Conservation (phyloP, 805 yeast genomes). For the Cyberlindnera euphorbiae region DNA sequence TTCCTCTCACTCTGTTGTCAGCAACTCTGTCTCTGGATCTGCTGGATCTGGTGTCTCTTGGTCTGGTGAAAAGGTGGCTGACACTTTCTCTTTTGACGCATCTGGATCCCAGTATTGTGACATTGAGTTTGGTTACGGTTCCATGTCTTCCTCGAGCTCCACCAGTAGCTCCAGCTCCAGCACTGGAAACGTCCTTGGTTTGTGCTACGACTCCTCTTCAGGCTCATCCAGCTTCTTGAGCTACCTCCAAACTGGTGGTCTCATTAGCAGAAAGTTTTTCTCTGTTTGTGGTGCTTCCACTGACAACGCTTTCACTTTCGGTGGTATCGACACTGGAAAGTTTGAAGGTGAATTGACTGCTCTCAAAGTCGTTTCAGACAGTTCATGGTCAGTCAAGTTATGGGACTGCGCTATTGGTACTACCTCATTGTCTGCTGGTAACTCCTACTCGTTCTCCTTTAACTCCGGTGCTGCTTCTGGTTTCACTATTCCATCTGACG, state of each 20-base stretch:
- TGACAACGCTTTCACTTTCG: slow-evolving; percentile 32
- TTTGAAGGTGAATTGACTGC: slow-evolving; percentile 35
- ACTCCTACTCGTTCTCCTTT: slow-evolving; percentile 12
- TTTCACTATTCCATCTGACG: slow-evolving; percentile 15
- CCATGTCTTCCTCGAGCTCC: slow-evolving; percentile 2
- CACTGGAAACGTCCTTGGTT: slow-evolving; percentile 11
- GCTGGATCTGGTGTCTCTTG: slow-evolving; percentile 11
- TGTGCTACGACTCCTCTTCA: slow-evolving; percentile 8
- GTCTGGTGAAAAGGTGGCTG: slow-evolving; percentile 9
- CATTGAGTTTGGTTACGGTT: slow-evolving; percentile 11
- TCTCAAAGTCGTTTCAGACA: slow-evolving; percentile 7
- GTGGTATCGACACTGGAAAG: slow-evolving; percentile 48
- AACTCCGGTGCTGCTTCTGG: slow-evolving; percentile 17
- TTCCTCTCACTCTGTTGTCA: not conserved
- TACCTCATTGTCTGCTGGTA: slow-evolving; percentile 9
- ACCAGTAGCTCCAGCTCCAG: too few species aligned
- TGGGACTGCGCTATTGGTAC: slow-evolving; percentile 19
- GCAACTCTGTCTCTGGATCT: not conserved
- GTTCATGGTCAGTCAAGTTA: slow-evolving; percentile 22
- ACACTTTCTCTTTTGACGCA: slow-evolving; percentile 10
- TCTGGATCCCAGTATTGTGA: slow-evolving; percentile 5
- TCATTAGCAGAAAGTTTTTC: slow-evolving; percentile 12
- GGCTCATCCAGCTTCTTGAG: slow-evolving; percentile 10
- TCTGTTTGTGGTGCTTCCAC: slow-evolving; percentile 13
- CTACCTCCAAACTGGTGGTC: slow-evolving; percentile 5